Evolutionary conservation across 2,329 filamentous ascomycete genomes (phyloP).

Genomic region (Setomelanomma holmii): DNA sequence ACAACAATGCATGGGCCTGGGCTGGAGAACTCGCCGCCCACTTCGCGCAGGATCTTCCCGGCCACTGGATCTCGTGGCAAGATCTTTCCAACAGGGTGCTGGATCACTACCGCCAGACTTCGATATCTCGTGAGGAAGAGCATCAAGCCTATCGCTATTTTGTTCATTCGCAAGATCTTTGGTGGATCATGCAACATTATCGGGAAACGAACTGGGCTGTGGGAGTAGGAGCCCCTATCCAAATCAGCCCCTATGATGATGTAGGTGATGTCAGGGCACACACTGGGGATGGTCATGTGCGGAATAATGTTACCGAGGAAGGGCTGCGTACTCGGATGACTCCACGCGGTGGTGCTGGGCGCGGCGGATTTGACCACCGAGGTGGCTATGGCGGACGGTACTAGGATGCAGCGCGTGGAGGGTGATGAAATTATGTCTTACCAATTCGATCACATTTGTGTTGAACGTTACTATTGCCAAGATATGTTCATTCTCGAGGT

Average conservation of each 20-base stretch:
- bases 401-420: too few relatives aligned
- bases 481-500: too few relatives aligned
- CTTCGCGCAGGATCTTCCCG: background rate
- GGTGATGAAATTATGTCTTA: too few relatives aligned
- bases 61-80: background rate
- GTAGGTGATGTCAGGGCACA: background rate
- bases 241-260: background rate
- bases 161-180: background rate
- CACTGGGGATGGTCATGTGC: background rate
- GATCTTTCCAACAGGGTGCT: background rate
- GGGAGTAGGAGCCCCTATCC: background rate
- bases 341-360: background rate
- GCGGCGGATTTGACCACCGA: too few relatives aligned
- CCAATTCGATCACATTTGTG: too few relatives aligned
- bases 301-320: background rate
- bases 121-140: background rate
- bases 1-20: background rate
- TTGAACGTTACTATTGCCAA: too few relatives aligned
- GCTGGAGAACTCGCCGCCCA: background rate
- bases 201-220: background rate
- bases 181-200: background rate
- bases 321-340: background rate
- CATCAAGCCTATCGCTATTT: background rate
- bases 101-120: background rate
- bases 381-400: too few relatives aligned